Percentiles rank a stretch among this genome's conserved stretches.
phyloP scores from a whole-genome alignment of 306 rosid genomes.

The Psophocarpus tetragonolobus region DNA sequence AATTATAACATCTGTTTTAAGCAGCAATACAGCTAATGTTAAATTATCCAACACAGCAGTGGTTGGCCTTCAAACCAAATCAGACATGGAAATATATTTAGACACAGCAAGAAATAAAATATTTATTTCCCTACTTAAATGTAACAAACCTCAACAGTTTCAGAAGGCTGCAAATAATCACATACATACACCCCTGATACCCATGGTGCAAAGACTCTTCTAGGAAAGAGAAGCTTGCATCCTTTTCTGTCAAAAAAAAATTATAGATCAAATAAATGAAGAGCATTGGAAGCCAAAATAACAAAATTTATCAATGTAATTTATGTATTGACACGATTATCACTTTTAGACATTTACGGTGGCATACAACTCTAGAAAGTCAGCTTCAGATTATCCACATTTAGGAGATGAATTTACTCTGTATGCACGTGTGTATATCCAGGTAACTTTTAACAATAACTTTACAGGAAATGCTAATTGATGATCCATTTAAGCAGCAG shows the following conservation, averaged over 20 bases:
- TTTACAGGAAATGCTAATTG: not conserved
- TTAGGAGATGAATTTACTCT: not conserved
- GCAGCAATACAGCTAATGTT: not conserved
- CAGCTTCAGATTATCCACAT: not conserved
- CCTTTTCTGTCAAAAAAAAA: slow-evolving; percentile 61
- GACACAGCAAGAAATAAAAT: not conserved
- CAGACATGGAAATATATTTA: slow-evolving; percentile 18
- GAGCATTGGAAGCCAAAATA: slow-evolving; percentile 19
- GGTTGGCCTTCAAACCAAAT: slow-evolving; percentile 21
- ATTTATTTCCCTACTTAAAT: not conserved
- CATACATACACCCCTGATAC: slow-evolving; percentile 64
- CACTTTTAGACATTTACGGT: slow-evolving; percentile 21
- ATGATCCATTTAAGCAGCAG: not conserved
- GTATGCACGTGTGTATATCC: not conserved
- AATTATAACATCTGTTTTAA: not conserved
- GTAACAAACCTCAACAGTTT: slow-evolving; percentile 73
- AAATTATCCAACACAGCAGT: not conserved
- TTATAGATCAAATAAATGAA: slow-evolving; percentile 18
- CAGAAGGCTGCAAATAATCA: slow-evolving; percentile 89
- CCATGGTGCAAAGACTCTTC: slow-evolving; percentile 94
- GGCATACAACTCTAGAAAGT: slow-evolving; percentile 6
- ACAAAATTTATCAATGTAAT: slow-evolving; percentile 4
- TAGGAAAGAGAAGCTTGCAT: slow-evolving; percentile 73
- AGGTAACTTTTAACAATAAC: not conserved
- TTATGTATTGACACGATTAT: not conserved